These are phyloP conservation scores for Fonsecaea nubica DNA, from an alignment of 2,329 filamentous ascomycete genomes.

Conservation along the genomic window DNA sequence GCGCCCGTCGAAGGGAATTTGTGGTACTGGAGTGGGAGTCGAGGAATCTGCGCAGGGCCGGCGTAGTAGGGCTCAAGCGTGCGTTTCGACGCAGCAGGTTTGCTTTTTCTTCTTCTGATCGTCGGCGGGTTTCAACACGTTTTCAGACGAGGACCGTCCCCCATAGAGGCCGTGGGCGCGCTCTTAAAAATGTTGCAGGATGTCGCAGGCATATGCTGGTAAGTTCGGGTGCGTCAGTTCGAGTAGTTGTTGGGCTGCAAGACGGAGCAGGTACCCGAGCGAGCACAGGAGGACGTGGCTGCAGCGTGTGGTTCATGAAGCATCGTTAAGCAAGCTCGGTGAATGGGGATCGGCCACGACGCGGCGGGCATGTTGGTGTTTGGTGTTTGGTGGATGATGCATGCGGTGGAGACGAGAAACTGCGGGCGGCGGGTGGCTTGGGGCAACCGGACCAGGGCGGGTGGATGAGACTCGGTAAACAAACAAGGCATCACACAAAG, in stretches of 20 bases:
- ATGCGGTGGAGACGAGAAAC: constrained; percentile 4
- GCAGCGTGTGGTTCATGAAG: constrained; percentile 19
- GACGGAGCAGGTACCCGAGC: constrained; percentile 7
- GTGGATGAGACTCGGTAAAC: not conserved
- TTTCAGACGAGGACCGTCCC: not conserved
- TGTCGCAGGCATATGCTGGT: not conserved
- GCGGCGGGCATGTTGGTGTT: constrained; percentile 19
- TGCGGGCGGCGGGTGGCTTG: constrained; percentile 9
- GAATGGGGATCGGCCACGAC: constrained; percentile 28
- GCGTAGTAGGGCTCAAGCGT: not conserved
- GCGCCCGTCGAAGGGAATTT: not conserved
- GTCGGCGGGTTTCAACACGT: not conserved
- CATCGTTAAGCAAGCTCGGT: constrained; percentile 5
- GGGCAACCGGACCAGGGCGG: constrained; percentile 15
- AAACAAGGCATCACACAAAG: not conserved
- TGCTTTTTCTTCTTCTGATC: not conserved
- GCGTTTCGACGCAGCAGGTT: not conserved
- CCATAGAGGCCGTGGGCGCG: not conserved
- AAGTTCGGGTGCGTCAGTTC: not conserved
- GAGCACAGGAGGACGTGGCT: constrained; percentile 16
- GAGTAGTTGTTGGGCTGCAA: constrained; percentile 22
- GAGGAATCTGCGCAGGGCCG: not conserved
- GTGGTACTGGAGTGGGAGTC: not conserved
- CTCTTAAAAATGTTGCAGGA: not conserved
- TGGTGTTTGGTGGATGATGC: constrained; percentile 7